Base-by-base conservation (phyloP, 2,329 filamentous ascomycete species). In the Penicillium verrucosum region DNA sequence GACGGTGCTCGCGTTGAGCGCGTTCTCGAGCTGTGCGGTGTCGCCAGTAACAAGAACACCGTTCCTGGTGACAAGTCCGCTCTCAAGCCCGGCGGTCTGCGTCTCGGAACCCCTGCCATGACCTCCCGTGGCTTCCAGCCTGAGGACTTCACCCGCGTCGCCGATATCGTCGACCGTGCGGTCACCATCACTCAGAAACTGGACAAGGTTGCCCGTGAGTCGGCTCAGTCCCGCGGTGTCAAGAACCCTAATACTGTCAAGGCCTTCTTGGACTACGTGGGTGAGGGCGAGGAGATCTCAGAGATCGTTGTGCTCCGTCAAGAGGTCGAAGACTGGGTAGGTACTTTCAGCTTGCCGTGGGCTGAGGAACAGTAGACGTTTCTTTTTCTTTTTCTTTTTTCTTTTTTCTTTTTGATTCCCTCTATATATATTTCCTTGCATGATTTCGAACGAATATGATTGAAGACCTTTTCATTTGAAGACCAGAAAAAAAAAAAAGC, bases 31-130 rank as follows among this genome's bases (percentile, higher is more conserved):
- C 85, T 96, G 45, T 91, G 95, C 64, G 93, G 93, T 67, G 93
- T 97, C 51, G 94, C 94, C n/a, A 89, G 90, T 73, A 99, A 99
- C 83, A 99, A 99, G 84, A 99, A 99, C 80, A 97, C 94, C 8
- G 93, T 97, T 0, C 94, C 94, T 1, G 94, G 93, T 42, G 94
- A 99, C 78, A 90, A 88, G 72, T 96, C 92, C 0, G 94, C 94
- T 1, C 84, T 99, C 70, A 90, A 93, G 62, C 94, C 94, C 14
- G 93, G 93, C 64, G 94, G 94, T 62, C 82, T 99, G 63, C 88
- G 94, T 64, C 92, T 99, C 78, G 94, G 94, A 54, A 94, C 93
- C 0, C 94, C 94, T 0, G 94, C 94, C 65, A 99, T 99, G 94
- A 97, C 94, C 23, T 96, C 91, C 18, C 86, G 94, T 59, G 94